Evolutionary conservation across 2,329 filamentous ascomycete genomes (phyloP), one percentile per base, ranked within the genome.

Genomic region (Ophiobolus disseminans): DNA sequence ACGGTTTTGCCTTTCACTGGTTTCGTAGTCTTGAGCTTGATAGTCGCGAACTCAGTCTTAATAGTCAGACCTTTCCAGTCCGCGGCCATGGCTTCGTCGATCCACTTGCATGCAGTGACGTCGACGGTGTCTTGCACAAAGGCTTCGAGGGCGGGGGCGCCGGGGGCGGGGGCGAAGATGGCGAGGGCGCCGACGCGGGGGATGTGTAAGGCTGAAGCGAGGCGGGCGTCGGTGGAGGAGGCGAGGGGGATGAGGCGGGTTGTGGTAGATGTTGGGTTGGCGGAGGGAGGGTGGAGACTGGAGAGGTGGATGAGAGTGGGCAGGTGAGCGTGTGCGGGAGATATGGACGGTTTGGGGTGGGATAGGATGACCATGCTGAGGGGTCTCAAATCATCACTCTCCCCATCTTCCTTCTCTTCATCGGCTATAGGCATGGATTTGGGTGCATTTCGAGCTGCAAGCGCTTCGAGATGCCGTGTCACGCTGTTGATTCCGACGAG

Each of bases 401-500:
- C n/a, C 32, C 6, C 13, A n/a, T 9, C 19, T 9, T 20, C 19
- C 25, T 41, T 5, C 1, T 37, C 23, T 1, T 26, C 31, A 30
- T 40, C 22, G 14, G 40, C 26, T 20, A 40, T 9, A 32, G 47
- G 50, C 39, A 48, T 22, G 3, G 54, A 53, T 10, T 48, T 22
- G 9, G 59, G 62, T 28, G 61, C 55, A 1, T 44, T 58, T 7
- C 39, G 48, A n/a, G 68, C 54, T 4, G 78, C 72, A 21, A 73
- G 60, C 16, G 70, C 65, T 51, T 86, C 80, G 2, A 91, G 77
- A 39, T 76, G 77, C 14, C 83, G 80, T 4, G 83, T 86, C 48
- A 90, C 84, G 48, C 75, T 79, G 58, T 85, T 82, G 35, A 90
- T 74, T 2, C 89, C 88, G 38, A 89, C 74, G 39, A 89, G 82